These are phyloP conservation scores for Magnusiomyces paraingens DNA, from an alignment of 1,139 yeast species.

Conservation along the genomic window DNA sequence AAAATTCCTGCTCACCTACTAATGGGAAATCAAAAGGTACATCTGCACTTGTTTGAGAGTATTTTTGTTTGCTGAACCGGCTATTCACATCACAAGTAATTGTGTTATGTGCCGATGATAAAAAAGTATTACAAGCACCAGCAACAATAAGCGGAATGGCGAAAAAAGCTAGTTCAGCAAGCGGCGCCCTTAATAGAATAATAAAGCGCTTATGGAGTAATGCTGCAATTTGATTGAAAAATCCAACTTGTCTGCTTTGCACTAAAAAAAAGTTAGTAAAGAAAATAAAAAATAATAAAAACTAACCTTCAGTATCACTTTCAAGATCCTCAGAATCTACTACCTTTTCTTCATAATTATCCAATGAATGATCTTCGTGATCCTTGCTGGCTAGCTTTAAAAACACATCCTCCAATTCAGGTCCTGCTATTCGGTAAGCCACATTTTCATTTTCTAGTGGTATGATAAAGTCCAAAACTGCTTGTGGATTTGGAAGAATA, in stretches of 20 bases:
- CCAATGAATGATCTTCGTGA: slow-evolving; percentile 23
- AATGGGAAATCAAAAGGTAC: slow-evolving; percentile 15
- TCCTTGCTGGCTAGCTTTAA: slow-evolving; percentile 31
- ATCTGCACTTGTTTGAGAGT: slow-evolving; percentile 17
- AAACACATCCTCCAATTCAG: slow-evolving; percentile 35
- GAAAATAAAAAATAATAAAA: no score
- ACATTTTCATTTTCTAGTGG: slow-evolving; percentile 22
- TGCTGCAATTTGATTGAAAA: slow-evolving; percentile 25
- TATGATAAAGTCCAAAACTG: slow-evolving; percentile 22
- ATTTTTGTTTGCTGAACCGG: slow-evolving; percentile 20
- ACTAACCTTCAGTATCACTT: slow-evolving; percentile 5
- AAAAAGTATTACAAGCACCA: slow-evolving; percentile 27
- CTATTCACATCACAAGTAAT: background rate
- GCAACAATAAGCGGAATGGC: slow-evolving; percentile 31
- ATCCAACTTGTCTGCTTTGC: slow-evolving; percentile 18
- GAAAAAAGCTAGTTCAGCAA: slow-evolving; percentile 28
- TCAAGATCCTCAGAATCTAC: background rate
- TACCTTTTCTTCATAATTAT: slow-evolving; percentile 2
- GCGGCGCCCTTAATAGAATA: slow-evolving; percentile 28
- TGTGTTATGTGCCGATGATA: slow-evolving; percentile 6
- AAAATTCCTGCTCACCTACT: slow-evolving; percentile 18
- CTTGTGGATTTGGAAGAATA: slow-evolving; percentile 19
- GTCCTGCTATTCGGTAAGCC: slow-evolving; percentile 29
- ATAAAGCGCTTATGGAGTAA: slow-evolving; percentile 30
- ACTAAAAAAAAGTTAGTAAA: no score